A percentile compares a stretch with the other conserved stretches of the same genome.
phyloP scores from a whole-genome alignment of 106 monocot genomes.

The Triglochin maritima region DNA sequence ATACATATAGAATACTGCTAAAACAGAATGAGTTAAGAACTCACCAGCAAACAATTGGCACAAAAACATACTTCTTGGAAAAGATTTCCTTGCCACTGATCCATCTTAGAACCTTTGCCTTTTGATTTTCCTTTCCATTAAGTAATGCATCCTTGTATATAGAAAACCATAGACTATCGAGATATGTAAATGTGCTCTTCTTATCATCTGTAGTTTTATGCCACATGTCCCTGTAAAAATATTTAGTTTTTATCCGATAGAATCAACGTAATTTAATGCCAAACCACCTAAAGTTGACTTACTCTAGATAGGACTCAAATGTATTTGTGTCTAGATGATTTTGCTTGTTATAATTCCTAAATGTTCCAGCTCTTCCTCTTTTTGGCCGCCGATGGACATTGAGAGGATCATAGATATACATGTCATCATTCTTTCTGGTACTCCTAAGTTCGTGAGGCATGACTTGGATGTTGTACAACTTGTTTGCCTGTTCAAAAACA shows the following conservation, averaged over 20 bases:
- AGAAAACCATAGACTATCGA: constrained; percentile 75
- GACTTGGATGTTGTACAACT: no score
- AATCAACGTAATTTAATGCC: neutral
- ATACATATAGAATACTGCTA: neutral
- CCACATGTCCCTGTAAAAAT: constrained; percentile 41
- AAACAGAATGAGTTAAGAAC: neutral
- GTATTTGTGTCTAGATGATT: constrained; percentile 47
- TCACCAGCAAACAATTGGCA: constrained; percentile 74
- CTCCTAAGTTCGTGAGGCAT: neutral
- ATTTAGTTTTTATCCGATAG: neutral
- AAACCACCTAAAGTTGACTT: constrained; percentile 15
- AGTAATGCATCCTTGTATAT: constrained; percentile 26
- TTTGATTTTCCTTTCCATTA: constrained; percentile 6
- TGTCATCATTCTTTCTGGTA: neutral
- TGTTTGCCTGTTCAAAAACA: no score
- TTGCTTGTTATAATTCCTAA: constrained; percentile 1
- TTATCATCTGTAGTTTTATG: constrained; percentile 33
- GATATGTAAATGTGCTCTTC: constrained; percentile 30
- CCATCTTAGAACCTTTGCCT: constrained; percentile 52
- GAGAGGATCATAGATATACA: neutral
- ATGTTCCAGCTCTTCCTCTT: neutral
- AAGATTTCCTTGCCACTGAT: constrained; percentile 49
- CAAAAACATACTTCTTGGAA: constrained; percentile 58
- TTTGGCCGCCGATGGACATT: neutral
- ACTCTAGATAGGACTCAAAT: constrained; percentile 63